These are phyloP conservation scores for Eimeria nieschulzi DNA, from an alignment of 169 alveolate genomes.

Conservation along the genomic window DNA sequence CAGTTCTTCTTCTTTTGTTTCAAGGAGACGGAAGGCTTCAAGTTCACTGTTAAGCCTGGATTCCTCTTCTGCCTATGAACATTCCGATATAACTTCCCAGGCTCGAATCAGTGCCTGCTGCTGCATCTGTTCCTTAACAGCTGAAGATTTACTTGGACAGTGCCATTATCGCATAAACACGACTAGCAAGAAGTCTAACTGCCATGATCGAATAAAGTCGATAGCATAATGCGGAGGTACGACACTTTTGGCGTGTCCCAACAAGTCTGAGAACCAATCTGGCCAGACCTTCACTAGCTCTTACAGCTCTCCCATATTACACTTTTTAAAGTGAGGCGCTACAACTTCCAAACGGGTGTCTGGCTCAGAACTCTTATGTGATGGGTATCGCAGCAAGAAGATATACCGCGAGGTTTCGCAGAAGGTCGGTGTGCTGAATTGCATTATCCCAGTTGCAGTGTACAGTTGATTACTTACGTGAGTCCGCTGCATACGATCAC, in stretches of 20 bases:
- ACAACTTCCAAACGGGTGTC: not conserved
- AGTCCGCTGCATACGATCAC: not conserved
- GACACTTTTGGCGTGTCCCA: too few relatives aligned
- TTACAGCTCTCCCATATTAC: too few relatives aligned
- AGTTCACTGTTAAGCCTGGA: slow-evolving; percentile 28
- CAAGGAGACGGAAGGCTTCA: slow-evolving; percentile 29
- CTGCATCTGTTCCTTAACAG: too few relatives aligned
- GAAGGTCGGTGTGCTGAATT: not conserved
- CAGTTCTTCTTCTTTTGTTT: slow-evolving; percentile 51
- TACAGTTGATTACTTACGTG: slow-evolving; percentile 9
- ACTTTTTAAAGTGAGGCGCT: not conserved
- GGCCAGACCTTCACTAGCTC: too few relatives aligned
- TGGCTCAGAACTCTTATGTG: not conserved
- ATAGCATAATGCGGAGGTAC: too few relatives aligned
- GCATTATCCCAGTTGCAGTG: not conserved
- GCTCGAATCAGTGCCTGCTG: too few relatives aligned
- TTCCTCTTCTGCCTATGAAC: slow-evolving; percentile 42
- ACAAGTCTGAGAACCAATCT: too few relatives aligned
- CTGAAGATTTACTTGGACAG: too few relatives aligned
- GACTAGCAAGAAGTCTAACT: too few relatives aligned
- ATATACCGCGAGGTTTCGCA: not conserved
- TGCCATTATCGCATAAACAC: too few relatives aligned
- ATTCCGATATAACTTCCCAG: not conserved
- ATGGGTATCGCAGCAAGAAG: not conserved
- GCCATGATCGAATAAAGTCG: too few relatives aligned